Percentiles rank a stretch among this genome's conserved stretches.
Evolutionary conservation across 108 stramenopile species (phyloP).

Genomic region (Aurantiochytrium sp.): DNA sequence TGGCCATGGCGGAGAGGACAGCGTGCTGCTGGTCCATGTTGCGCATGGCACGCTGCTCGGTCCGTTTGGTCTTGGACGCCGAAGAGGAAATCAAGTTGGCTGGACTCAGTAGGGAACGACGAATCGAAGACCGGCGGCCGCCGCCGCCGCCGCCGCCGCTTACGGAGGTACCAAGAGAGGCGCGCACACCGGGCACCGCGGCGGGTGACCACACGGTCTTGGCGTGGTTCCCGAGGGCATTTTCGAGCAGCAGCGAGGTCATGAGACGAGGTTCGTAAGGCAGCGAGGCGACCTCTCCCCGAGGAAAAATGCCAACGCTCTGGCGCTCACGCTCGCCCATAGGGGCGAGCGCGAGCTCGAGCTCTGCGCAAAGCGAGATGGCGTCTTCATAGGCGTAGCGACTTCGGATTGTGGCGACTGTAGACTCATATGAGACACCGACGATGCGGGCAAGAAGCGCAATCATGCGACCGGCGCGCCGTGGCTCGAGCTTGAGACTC

Average conservation of each 20-base stretch:
- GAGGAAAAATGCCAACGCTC: not conserved
- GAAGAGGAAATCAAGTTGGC: not conserved
- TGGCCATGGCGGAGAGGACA: not conserved
- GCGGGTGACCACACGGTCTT: not conserved
- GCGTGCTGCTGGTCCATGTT: not conserved
- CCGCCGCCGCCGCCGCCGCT: not conserved
- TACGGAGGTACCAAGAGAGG: not conserved
- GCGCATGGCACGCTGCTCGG: not conserved
- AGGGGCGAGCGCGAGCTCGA: not conserved
- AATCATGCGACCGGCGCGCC: not conserved
- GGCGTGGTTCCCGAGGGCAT: not conserved
- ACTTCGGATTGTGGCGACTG: not conserved
- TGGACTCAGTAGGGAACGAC: not conserved
- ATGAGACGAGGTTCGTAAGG: not conserved
- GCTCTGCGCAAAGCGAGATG: not conserved
- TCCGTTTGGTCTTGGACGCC: not conserved
- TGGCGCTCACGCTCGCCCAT: slow-evolving; percentile 2
- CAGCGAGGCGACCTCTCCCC: not conserved
- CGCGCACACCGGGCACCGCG: not conserved
- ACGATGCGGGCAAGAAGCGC: not conserved
- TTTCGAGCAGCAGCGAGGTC: not conserved
- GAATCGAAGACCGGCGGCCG: not conserved
- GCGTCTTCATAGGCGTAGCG: not conserved
- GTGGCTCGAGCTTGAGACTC: not conserved
- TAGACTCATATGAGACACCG: not conserved